Conservation (phyloP, 2,329 filamentous ascomycete genomes). For the Penicillium vulpinum region DNA sequence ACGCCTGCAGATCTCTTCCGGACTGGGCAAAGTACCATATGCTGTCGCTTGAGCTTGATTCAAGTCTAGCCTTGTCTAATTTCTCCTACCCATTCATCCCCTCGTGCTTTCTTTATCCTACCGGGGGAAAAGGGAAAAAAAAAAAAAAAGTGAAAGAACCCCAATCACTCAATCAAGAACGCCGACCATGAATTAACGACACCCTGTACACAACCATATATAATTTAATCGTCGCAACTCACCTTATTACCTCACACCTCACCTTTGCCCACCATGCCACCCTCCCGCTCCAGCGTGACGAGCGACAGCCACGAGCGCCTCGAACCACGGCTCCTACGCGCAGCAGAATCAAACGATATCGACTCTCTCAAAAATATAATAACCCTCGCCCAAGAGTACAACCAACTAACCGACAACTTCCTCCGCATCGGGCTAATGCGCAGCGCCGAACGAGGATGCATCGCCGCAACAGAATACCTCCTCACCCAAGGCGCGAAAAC, state of each 20-base stretch:
- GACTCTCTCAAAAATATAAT: slow-evolving; percentile 35
- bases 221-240: not conserved
- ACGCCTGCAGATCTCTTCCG: slow-evolving; percentile 11
- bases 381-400: slow-evolving; percentile 34
- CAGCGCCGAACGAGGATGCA: slow-evolving; percentile 40
- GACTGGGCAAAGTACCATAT: not conserved
- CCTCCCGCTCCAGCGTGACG: slow-evolving; percentile 34
- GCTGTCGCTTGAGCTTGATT: slow-evolving; percentile 4
- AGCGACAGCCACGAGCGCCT: slow-evolving; percentile 41
- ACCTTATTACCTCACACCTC: not conserved
- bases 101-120: not conserved
- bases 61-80: not conserved
- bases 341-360: slow-evolving; percentile 40
- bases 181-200: slow-evolving; percentile 13
- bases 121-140: not conserved
- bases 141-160: not conserved
- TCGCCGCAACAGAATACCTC: slow-evolving; percentile 36
- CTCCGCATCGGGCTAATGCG: slow-evolving; percentile 44
- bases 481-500: slow-evolving; percentile 42
- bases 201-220: not conserved
- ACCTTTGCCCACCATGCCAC: slow-evolving; percentile 21
- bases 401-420: slow-evolving; percentile 40
- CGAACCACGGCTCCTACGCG: slow-evolving; percentile 45
- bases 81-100: not conserved
- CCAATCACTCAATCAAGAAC: not conserved